Evolutionary conservation across 139 green algal species (phyloP).

Genomic region (Micractinium sp.): DNA sequence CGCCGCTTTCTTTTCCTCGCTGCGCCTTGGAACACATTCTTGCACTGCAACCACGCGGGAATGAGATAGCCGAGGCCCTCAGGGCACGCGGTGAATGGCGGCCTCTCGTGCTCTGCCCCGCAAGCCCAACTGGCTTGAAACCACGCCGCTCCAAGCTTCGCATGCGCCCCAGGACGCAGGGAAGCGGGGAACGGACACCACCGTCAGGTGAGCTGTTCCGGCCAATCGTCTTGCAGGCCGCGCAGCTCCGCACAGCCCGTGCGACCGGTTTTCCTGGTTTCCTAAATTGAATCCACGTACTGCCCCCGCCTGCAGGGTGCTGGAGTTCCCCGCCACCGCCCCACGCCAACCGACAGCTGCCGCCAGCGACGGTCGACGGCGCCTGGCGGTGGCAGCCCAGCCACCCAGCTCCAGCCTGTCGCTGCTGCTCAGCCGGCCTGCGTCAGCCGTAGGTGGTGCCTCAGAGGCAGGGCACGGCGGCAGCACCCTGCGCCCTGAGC

Average conservation of each 20-base stretch:
- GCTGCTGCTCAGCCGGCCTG: not conserved
- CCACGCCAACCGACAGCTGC: not conserved
- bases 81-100: not conserved
- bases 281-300: too few species aligned
- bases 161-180: not conserved
- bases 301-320: not conserved
- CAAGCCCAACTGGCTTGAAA: not conserved
- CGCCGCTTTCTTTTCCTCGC: not conserved
- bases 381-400: not conserved
- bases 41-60: not conserved
- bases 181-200: not conserved
- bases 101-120: not conserved
- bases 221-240: too few species aligned
- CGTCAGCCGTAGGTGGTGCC: not conserved
- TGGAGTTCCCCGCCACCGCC: constrained; percentile 11
- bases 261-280: too few species aligned
- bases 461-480: not conserved
- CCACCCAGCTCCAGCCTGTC: not conserved
- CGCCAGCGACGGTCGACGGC: not conserved
- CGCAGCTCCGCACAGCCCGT: too few species aligned
- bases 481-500: not conserved
- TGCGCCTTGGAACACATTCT: too few species aligned
- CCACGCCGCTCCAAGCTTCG: not conserved
- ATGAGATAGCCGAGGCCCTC: not conserved
- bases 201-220: not conserved